These are phyloP conservation scores for Cyclocybe aegerita DNA, from an alignment of 768 basidiomycete species.

Conservation along the genomic window DNA sequence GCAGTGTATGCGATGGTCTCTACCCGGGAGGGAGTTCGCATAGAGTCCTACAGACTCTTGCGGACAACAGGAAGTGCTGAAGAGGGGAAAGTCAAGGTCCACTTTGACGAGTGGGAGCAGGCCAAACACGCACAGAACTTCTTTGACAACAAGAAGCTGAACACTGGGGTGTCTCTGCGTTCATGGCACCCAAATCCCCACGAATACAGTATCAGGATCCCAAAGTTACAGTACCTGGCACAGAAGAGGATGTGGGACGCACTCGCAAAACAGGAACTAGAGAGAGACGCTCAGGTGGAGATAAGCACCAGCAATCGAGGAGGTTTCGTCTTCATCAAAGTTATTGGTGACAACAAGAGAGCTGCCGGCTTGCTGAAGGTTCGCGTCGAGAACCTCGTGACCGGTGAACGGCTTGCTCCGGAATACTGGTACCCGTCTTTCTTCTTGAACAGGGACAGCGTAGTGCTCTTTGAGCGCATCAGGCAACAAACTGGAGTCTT, in stretches of 20 bases:
- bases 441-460: constrained; percentile 19
- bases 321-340: constrained; percentile 37
- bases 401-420: constrained; percentile 45
- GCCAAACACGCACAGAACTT: constrained; percentile 38
- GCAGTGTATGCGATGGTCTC: constrained; percentile 5
- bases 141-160: constrained; percentile 29
- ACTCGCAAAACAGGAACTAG: constrained; percentile 37
- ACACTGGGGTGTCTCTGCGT: constrained; percentile 32
- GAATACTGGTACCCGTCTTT: constrained; percentile 52
- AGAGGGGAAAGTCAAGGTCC: constrained; percentile 32
- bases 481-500: constrained; percentile 32
- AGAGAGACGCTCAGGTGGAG: constrained; percentile 17
- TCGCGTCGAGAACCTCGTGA: constrained; percentile 52
- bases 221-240: constrained; percentile 47
- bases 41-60: constrained; percentile 16
- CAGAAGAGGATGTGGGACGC: constrained; percentile 51
- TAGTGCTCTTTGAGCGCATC: constrained; percentile 34
- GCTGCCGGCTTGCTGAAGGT: constrained; percentile 59
- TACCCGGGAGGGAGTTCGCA: constrained; percentile 9
- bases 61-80: constrained; percentile 8
- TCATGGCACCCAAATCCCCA: constrained; percentile 47
- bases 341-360: constrained; percentile 52
- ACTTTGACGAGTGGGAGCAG: constrained; percentile 49
- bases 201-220: constrained; percentile 49
- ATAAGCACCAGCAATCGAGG: constrained; percentile 18